Percentiles rank a stretch among this genome's conserved stretches.
These are phyloP conservation scores for Lophium mytilinum DNA, from an alignment of 495 filamentous ascomycete genomes.

Conservation along the genomic window DNA sequence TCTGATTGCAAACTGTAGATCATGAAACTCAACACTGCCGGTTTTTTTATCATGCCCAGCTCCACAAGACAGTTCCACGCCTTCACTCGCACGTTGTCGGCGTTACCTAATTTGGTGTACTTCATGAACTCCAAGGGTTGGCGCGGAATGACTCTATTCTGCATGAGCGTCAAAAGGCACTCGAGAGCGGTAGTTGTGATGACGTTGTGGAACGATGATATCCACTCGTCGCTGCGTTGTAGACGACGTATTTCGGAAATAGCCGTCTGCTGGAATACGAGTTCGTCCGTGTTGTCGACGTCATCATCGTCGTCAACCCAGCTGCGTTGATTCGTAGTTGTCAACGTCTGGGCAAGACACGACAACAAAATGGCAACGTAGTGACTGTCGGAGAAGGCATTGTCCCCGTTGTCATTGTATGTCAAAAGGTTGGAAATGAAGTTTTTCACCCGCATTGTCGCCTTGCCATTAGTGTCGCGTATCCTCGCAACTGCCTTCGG, in stretches of 20 bases:
- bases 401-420: slow-evolving; percentile 88
- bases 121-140: slow-evolving; percentile 64
- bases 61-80: slow-evolving; percentile 77
- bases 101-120: slow-evolving; percentile 70
- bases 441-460: slow-evolving; percentile 62
- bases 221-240: slow-evolving; percentile 89
- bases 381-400: slow-evolving; percentile 60
- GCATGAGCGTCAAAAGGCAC: slow-evolving; percentile 67
- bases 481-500: slow-evolving; percentile 70
- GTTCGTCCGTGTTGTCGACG: slow-evolving; percentile 39
- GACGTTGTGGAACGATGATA: slow-evolving; percentile 81
- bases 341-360: slow-evolving; percentile 67
- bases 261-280: slow-evolving; percentile 56
- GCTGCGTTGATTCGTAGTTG: slow-evolving; percentile 5
- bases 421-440: slow-evolving; percentile 83
- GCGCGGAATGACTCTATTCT: slow-evolving; percentile 55
- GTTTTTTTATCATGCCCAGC: slow-evolving; percentile 58
- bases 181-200: slow-evolving; percentile 74
- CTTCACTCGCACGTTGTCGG: slow-evolving; percentile 70
- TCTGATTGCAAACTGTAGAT: slow-evolving; percentile 66
- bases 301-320: slow-evolving; percentile 46
- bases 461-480: slow-evolving; percentile 64
- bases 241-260: slow-evolving; percentile 84
- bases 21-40: slow-evolving; percentile 58
- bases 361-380: slow-evolving; percentile 78